Percentiles rank a stretch among this genome's conserved stretches.
These are phyloP conservation scores for Fomitopsis schrenkii DNA, from an alignment of 1,284 basidiomycete species.

Conservation along the genomic window DNA sequence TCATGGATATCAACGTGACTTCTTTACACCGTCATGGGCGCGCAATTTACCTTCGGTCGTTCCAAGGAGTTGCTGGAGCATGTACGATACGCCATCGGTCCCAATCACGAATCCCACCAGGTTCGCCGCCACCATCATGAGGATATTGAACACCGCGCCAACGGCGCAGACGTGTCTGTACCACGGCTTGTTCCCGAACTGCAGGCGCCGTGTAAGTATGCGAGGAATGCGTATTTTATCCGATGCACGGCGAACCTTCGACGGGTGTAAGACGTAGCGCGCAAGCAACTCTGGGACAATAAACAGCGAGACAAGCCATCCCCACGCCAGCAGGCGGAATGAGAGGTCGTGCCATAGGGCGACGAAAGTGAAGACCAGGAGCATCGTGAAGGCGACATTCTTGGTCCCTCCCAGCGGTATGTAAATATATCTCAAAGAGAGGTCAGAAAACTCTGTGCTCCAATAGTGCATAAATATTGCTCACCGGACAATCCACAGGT, in stretches of 20 bases:
- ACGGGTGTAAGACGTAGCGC: slow-evolving; percentile 52
- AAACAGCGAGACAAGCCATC: slow-evolving; percentile 93
- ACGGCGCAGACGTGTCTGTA: slow-evolving; percentile 84
- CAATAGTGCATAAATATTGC: slow-evolving; percentile 5
- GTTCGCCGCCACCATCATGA: slow-evolving; percentile 93
- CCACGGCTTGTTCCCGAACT: slow-evolving; percentile 75
- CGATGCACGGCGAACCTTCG: slow-evolving; percentile 49
- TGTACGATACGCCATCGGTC: slow-evolving; percentile 74
- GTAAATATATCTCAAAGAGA: slow-evolving; percentile 79
- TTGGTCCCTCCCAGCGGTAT: slow-evolving; percentile 85
- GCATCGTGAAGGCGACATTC: slow-evolving; percentile 62
- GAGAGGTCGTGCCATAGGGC: slow-evolving; percentile 97
- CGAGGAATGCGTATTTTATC: background rate
- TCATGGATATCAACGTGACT: background rate
- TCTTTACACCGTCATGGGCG: background rate
- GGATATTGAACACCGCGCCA: slow-evolving; percentile 83
- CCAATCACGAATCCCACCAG: slow-evolving; percentile 96
- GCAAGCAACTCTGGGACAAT: slow-evolving; percentile 84
- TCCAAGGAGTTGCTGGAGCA: slow-evolving; percentile 63
- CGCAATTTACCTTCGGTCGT: slow-evolving; percentile 53
- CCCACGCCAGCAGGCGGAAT: slow-evolving; percentile 89
- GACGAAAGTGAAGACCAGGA: slow-evolving; percentile 95
- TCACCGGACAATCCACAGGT: slow-evolving; percentile 91
- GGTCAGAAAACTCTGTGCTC: background rate
- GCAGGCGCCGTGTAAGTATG: background rate